Conservation (phyloP, 2,329 filamentous ascomycete species). For the Rhynchosporium secalis region DNA sequence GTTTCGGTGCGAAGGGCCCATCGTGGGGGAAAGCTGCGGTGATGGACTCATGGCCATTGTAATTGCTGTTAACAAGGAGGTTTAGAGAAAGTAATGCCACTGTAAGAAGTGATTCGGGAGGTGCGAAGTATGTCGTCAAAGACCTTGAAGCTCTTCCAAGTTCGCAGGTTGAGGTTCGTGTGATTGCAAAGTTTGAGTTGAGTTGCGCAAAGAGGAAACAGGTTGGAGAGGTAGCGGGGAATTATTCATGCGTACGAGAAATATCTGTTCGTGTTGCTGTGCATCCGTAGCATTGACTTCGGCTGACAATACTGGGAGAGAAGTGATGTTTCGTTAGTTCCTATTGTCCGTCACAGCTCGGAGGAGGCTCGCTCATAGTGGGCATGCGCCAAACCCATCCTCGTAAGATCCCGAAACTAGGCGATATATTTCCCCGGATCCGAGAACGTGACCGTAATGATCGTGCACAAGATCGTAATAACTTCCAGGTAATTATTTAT, state of each 20-base stretch:
- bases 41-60: constrained; percentile 37
- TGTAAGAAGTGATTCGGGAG: background rate
- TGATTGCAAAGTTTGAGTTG: background rate
- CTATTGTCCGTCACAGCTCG: constrained; percentile 10
- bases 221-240: background rate
- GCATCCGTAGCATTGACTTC: constrained; percentile 6
- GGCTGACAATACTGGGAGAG: constrained; percentile 9
- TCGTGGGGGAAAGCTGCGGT: constrained; percentile 35
- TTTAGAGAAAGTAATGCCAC: background rate
- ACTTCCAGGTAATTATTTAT: no score
- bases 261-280: constrained; percentile 3
- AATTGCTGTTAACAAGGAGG: background rate
- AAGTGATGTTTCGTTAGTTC: background rate
- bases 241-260: constrained; percentile 5
- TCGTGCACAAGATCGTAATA: no score
- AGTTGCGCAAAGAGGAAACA: constrained; percentile 1
- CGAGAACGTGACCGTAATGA: background rate
- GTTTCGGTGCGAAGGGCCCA: constrained; percentile 31
- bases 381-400: constrained; percentile 13
- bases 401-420: constrained; percentile 1
- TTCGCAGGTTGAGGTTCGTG: constrained; percentile 7
- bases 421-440: background rate
- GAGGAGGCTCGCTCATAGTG: constrained; percentile 9
- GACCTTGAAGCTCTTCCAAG: constrained; percentile 6
- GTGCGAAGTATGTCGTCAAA: background rate